phyloP scores from a whole-genome alignment of 2,329 filamentous ascomycete species.

The Aureobasidium sp. region DNA sequence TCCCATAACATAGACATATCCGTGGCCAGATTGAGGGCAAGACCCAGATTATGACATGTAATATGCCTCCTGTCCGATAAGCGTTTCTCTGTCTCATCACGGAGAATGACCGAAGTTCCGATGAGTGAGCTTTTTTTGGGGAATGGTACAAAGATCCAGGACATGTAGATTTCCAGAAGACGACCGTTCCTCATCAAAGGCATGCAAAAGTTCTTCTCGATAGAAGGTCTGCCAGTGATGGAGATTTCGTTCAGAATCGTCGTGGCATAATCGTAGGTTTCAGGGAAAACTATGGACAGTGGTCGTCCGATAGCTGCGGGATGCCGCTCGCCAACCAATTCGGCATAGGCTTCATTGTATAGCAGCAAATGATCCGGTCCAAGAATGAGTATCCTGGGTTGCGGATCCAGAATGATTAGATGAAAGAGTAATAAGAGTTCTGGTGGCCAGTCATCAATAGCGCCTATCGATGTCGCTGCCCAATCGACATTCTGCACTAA shows the following conservation, averaged over 20 bases:
- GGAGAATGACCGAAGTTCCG: constrained; percentile 11
- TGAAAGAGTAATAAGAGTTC: constrained; percentile 16
- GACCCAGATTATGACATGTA: background rate
- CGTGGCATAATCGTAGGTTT: background rate
- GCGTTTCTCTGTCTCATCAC: constrained; percentile 13
- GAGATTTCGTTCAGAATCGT: background rate
- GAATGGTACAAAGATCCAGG: constrained; percentile 15
- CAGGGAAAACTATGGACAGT: background rate
- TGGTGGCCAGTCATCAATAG: constrained; percentile 13
- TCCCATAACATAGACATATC: constrained; percentile 16
- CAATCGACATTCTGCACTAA: constrained; percentile 14
- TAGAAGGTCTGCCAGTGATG: background rate
- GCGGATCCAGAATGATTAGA: constrained; percentile 17
- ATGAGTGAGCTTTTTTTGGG: constrained; percentile 1
- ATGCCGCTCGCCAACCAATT: constrained; percentile 13
- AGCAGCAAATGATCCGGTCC: constrained; percentile 14
- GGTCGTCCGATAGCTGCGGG: constrained; percentile 9
- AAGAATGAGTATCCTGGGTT: constrained; percentile 15
- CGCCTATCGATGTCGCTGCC: constrained; percentile 15
- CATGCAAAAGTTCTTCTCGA: background rate
- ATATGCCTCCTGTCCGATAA: constrained; percentile 9
- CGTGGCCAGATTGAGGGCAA: background rate
- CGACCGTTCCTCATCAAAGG: background rate
- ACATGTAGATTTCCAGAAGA: constrained; percentile 15
- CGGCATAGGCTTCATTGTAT: constrained; percentile 17